phyloP scores from a whole-genome alignment of 306 rosid species.

The Heteromeles arbutifolia region DNA sequence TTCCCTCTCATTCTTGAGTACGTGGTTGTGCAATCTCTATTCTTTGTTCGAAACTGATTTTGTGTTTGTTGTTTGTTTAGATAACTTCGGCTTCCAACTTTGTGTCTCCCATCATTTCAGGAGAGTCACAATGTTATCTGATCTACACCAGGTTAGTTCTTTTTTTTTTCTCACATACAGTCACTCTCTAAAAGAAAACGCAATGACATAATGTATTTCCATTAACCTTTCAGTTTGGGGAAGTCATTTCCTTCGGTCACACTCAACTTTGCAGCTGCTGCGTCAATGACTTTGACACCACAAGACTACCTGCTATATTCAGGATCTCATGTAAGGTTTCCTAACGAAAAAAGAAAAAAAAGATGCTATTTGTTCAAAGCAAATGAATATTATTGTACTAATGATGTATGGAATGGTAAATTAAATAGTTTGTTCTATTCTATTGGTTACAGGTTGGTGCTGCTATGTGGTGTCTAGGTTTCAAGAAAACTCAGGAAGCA shows the following conservation, averaged over 20 bases:
- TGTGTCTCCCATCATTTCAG: conserved; percentile 44
- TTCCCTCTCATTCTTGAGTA: not conserved
- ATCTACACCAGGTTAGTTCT: conserved; percentile 55
- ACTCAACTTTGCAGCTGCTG: conserved; percentile 76
- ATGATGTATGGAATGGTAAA: conserved; percentile 7
- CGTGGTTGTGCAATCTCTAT: not conserved
- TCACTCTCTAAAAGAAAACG: not conserved
- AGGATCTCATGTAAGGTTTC: conserved; percentile 46
- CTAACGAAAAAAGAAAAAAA: too few relatives aligned
- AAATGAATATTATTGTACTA: not conserved
- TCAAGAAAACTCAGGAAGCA: conserved; percentile 49
- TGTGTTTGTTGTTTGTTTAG: conserved; percentile 27
- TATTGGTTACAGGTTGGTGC: conserved; percentile 52
- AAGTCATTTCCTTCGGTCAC: conserved; percentile 71
- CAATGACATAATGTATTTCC: conserved; percentile 14
- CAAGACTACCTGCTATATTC: conserved; percentile 66
- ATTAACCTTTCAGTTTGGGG: conserved; percentile 39
- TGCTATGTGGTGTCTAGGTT: conserved; percentile 79
- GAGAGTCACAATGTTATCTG: conserved; percentile 76
- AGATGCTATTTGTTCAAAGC: too few relatives aligned
- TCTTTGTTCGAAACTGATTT: conserved; percentile 10
- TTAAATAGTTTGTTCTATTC: conserved; percentile 6
- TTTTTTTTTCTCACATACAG: not conserved
- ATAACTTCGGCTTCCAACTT: conserved; percentile 45
- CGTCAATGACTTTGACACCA: conserved; percentile 82